phyloP scores from a whole-genome alignment of 495 filamentous ascomycete species.

The Podospora australis region DNA sequence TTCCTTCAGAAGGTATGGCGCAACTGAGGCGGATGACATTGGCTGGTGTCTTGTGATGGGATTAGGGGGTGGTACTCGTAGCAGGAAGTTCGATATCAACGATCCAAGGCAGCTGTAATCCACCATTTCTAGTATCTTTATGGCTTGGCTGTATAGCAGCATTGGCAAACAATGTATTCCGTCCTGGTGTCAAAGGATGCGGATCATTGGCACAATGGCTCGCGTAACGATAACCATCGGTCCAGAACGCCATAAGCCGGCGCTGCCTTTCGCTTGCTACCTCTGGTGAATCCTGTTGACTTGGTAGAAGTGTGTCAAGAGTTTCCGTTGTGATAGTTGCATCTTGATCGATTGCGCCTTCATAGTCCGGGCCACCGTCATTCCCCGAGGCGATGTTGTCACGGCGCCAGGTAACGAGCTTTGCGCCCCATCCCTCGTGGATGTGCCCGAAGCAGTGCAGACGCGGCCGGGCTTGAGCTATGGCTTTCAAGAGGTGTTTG shows the following conservation, averaged over 20 bases:
- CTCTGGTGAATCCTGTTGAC: slow-evolving; percentile 11
- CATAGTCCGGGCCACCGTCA: slow-evolving; percentile 33
- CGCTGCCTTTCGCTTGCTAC: slow-evolving; percentile 2
- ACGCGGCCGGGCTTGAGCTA: slow-evolving; percentile 46
- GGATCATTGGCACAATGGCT: slow-evolving; percentile 31
- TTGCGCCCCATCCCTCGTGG: slow-evolving; percentile 68
- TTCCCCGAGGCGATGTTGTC: slow-evolving; percentile 24
- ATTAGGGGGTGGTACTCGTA: too few species aligned
- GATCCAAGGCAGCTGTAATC: slow-evolving; percentile 59
- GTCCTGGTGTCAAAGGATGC: slow-evolving; percentile 36
- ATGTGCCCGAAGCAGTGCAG: slow-evolving; percentile 73
- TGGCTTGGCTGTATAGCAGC: slow-evolving; percentile 45
- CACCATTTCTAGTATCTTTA: slow-evolving; percentile 34
- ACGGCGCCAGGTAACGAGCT: slow-evolving; percentile 48
- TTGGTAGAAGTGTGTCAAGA: slow-evolving; percentile 31
- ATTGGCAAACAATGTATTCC: slow-evolving; percentile 68
- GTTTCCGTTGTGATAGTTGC: slow-evolving; percentile 34
- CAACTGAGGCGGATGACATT: too few species aligned
- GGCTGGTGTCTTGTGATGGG: too few species aligned
- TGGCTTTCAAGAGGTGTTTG: slow-evolving; percentile 47
- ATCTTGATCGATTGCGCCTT: slow-evolving; percentile 24
- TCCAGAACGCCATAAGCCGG: neutral
- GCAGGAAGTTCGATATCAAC: slow-evolving; percentile 53
- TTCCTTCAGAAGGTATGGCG: too few species aligned
- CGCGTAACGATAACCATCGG: slow-evolving; percentile 14